Evolutionary conservation across 176 grass and related monocot genomes (phyloP).

Genomic region (Bonia amplexicaulis): DNA sequence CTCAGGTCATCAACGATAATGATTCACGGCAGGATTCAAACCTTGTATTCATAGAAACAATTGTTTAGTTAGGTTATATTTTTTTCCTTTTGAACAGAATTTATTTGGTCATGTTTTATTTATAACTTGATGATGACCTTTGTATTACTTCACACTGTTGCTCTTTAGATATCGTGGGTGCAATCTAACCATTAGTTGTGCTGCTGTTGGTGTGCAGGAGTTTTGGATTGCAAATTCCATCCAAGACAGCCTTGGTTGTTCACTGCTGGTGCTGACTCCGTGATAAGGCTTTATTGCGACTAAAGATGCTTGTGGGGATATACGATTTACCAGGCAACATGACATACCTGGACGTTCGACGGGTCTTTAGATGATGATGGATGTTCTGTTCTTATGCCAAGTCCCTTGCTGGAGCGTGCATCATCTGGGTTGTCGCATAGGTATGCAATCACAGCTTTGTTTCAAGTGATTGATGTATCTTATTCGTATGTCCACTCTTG

Average conservation of each 20-base stretch:
- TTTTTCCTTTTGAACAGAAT: not conserved
- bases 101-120: not conserved
- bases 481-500: not conserved
- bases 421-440: not conserved
- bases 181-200: not conserved
- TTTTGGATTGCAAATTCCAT: slow-evolving; percentile 91
- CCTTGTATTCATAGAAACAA: not conserved
- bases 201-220: slow-evolving; percentile 41
- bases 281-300: slow-evolving; percentile 79
- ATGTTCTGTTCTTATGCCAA: not conserved
- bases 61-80: not conserved
- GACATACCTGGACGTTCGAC: not conserved
- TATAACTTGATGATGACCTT: not conserved
- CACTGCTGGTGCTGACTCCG: slow-evolving; percentile 77
- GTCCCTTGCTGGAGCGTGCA: not conserved
- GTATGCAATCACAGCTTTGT: not conserved
- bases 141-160: not conserved
- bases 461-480: not conserved
- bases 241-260: slow-evolving; percentile 91
- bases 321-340: not conserved
- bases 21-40: not conserved
- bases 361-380: not conserved
- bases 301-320: slow-evolving; percentile 23
- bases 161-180: not conserved
- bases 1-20: not conserved